Evolutionary conservation across 2,329 filamentous ascomycete genomes (phyloP).

Genomic region (Verticillium nonalfalfae): DNA sequence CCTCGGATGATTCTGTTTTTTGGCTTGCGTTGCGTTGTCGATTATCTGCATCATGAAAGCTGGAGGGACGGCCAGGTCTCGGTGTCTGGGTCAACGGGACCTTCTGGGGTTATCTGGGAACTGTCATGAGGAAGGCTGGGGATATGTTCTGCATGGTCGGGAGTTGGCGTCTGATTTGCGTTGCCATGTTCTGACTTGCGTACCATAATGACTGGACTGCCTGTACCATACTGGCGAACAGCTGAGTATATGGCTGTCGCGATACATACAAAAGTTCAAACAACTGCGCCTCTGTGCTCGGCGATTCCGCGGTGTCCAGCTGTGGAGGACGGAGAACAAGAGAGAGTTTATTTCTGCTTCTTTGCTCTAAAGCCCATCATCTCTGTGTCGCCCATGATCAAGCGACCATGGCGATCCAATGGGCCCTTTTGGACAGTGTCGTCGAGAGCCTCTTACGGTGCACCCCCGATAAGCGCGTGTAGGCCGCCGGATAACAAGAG

Average conservation of each 20-base stretch:
- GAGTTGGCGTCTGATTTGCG: not conserved
- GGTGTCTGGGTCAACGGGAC: not conserved
- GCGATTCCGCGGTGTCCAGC: too few relatives aligned
- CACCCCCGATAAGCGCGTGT: conserved; percentile 4
- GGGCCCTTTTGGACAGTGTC: not conserved
- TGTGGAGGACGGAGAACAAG: too few relatives aligned
- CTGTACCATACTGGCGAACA: not conserved
- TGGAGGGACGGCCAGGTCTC: not conserved
- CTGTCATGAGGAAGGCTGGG: not conserved
- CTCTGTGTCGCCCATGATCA: not conserved
- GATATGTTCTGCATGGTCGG: not conserved
- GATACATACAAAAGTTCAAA: not conserved
- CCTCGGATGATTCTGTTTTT: conserved; percentile 15
- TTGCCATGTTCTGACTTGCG: not conserved
- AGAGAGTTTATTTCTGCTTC: too few relatives aligned
- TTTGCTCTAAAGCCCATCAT: too few relatives aligned
- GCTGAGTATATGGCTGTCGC: not conserved
- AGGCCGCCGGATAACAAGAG: not conserved
- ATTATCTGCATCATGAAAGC: not conserved
- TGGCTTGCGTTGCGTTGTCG: not conserved
- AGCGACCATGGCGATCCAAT: not conserved
- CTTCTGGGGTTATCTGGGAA: not conserved
- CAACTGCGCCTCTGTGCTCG: too few relatives aligned
- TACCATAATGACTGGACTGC: not conserved
- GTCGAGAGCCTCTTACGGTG: not conserved